Conservation (phyloP, 768 basidiomycete species). For the Trichaptum fuscoviolaceum region DNA sequence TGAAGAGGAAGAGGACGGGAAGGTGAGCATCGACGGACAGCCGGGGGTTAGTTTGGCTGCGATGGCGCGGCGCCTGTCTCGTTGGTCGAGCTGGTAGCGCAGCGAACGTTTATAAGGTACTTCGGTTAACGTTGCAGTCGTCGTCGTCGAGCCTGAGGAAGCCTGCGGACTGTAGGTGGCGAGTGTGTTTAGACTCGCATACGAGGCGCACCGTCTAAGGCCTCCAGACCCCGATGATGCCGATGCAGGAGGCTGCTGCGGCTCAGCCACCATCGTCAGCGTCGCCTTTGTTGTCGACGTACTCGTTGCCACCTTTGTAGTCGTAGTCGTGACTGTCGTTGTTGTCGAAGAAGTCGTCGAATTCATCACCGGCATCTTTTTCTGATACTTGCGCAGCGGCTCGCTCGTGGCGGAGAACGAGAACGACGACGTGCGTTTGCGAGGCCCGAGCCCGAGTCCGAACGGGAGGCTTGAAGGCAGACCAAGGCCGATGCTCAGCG, state of each 20-base stretch:
- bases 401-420: background rate
- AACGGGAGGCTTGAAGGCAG: background rate
- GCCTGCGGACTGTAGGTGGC: background rate
- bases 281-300: background rate
- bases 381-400: background rate
- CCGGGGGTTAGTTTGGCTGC: background rate
- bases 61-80: background rate
- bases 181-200: background rate
- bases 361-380: too few species aligned
- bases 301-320: too few species aligned
- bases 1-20: too few species aligned
- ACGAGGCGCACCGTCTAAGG: background rate
- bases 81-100: background rate
- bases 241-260: background rate
- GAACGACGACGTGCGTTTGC: background rate
- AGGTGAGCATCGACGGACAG: background rate
- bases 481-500: constrained; percentile 1
- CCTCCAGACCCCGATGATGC: too few species aligned
- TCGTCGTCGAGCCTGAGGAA: background rate
- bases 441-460: background rate
- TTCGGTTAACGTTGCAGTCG: background rate
- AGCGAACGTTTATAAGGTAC: background rate
- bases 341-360: too few species aligned
- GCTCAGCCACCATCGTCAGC: background rate
- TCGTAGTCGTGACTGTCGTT: too few species aligned